Percentiles rank a stretch among this genome's conserved stretches.
Conservation (phyloP, 2,329 filamentous ascomycete species). For the Phyllosticta citribraziliensis region DNA sequence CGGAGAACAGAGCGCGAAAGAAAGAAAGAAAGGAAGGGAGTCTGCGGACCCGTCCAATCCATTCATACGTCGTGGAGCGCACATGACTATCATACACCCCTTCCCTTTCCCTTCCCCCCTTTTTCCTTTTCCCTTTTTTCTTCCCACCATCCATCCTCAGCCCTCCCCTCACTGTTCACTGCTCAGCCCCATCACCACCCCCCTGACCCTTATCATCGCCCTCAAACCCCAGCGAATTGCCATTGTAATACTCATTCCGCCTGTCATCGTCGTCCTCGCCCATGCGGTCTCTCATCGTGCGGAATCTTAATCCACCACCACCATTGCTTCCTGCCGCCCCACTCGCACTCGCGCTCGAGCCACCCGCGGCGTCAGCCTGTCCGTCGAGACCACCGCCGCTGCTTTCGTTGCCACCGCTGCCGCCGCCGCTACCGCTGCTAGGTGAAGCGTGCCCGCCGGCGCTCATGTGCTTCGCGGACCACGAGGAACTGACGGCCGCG, state of each 20-base stretch:
- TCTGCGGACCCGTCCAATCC: no score
- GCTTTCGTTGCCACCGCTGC: slow-evolving; percentile 7
- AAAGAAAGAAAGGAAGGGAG: no score
- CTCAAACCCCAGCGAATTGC: slow-evolving; percentile 71
- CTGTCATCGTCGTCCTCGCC: slow-evolving; percentile 13
- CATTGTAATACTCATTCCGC: slow-evolving; percentile 68
- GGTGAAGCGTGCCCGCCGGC: slow-evolving; percentile 11
- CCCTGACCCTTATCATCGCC: slow-evolving; percentile 46
- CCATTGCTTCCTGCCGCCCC: slow-evolving; percentile 1
- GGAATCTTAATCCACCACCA: slow-evolving; percentile 25
- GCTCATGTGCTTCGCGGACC: not conserved
- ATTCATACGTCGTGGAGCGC: no score
- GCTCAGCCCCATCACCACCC: slow-evolving; percentile 17
- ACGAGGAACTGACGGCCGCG: not conserved
- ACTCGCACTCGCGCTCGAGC: not conserved
- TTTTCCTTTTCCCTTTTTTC: no score
- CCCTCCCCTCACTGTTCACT: not conserved
- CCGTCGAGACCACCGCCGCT: slow-evolving; percentile 18
- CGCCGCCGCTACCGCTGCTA: no score
- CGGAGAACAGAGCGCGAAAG: no score
- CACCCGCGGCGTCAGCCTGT: slow-evolving; percentile 10
- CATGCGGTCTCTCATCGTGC: slow-evolving; percentile 38
- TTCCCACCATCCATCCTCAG: not conserved
- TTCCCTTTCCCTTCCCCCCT: no score
- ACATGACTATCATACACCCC: not conserved